A percentile compares a stretch with the other conserved stretches of the same genome.
Conservation (phyloP, 208 protist genomes). For the Crithidia sp. region DNA sequence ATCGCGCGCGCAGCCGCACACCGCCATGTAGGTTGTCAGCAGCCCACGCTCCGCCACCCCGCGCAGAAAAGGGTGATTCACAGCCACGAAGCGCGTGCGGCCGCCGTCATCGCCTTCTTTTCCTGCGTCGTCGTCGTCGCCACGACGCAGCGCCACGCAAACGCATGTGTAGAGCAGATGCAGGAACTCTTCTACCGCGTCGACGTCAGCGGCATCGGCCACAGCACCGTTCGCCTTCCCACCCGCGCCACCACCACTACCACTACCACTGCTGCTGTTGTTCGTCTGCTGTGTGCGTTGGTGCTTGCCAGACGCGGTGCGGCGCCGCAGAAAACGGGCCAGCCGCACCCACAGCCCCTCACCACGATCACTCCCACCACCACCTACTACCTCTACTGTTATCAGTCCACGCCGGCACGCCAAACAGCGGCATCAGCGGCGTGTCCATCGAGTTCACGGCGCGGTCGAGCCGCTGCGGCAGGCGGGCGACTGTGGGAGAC, state of each 20-base stretch:
- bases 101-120: not conserved
- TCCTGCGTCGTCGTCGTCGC: not conserved
- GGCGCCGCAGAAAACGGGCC: slow-evolving; percentile 12
- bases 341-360: slow-evolving; percentile 13
- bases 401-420: not conserved
- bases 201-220: slow-evolving; percentile 22
- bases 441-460: slow-evolving; percentile 29
- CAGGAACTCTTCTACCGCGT: slow-evolving; percentile 26
- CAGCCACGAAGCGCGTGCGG: slow-evolving; percentile 20
- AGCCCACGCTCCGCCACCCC: slow-evolving; percentile 53
- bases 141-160: not conserved
- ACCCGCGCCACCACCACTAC: not conserved
- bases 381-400: no score
- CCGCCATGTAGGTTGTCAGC: slow-evolving; percentile 34
- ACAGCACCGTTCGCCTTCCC: slow-evolving; percentile 24
- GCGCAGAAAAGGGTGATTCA: slow-evolving; percentile 56
- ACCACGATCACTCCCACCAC: not conserved
- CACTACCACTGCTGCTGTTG: not conserved
- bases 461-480: slow-evolving; percentile 21
- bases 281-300: not conserved
- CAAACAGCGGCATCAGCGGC: slow-evolving; percentile 38
- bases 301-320: slow-evolving; percentile 1
- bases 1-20: not conserved
- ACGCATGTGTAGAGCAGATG: slow-evolving; percentile 21
- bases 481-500: not conserved